Evolutionary conservation across 179 eudicot species (phyloP).

Genomic region (Corrigiola litoralis): DNA sequence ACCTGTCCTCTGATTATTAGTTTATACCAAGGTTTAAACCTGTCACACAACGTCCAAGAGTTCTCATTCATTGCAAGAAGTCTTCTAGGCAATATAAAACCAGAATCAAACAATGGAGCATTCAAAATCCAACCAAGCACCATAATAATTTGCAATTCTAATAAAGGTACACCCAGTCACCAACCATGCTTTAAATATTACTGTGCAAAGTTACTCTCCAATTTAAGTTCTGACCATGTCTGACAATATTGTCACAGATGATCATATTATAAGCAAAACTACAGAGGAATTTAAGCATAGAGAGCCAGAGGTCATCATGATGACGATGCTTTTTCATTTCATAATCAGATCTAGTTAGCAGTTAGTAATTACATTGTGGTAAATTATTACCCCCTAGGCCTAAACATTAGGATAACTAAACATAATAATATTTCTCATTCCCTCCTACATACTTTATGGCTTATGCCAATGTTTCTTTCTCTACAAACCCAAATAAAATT

Average conservation of each 20-base stretch:
- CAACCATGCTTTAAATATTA: neutral
- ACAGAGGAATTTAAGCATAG: constrained; percentile 11
- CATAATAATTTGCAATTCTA: constrained; percentile 17
- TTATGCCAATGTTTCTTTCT: neutral
- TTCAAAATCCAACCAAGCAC: constrained; percentile 28
- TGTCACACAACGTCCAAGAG: constrained; percentile 17
- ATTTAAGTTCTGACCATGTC: constrained; percentile 20
- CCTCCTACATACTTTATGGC: neutral
- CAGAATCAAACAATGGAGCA: constrained; percentile 32
- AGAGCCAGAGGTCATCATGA: constrained; percentile 7
- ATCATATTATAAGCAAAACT: neutral
- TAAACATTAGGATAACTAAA: neutral
- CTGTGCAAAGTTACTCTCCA: constrained; percentile 10
- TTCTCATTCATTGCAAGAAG: constrained; percentile 19
- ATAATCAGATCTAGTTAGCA: constrained; percentile 30
- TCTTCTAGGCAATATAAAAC: constrained; percentile 12
- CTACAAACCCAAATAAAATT: neutral
- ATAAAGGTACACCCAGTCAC: constrained; percentile 10
- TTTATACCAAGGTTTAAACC: neutral
- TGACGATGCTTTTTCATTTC: constrained; percentile 23
- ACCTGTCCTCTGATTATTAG: neutral
- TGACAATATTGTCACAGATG: constrained; percentile 23
- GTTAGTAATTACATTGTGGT: constrained; percentile 29
- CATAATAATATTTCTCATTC: constrained; percentile 3
- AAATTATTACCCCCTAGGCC: neutral